These are phyloP conservation scores for Conticribra weissflogii DNA, from an alignment of 108 stramenopile species.

Conservation along the genomic window DNA sequence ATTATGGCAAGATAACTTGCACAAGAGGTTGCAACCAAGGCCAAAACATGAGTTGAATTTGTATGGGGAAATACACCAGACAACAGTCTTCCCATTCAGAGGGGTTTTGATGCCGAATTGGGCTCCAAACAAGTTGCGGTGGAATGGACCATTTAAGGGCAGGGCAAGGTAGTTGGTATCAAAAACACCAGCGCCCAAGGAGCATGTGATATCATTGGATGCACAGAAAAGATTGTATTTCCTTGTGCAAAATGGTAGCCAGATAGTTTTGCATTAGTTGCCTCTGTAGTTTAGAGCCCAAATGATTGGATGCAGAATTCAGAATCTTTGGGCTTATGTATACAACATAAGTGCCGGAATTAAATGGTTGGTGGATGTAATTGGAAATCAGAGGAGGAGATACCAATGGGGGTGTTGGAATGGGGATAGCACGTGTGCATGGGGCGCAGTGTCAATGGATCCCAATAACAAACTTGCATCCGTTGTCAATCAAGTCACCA, in stretches of 20 bases:
- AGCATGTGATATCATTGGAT: no score
- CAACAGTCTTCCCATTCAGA: neutral
- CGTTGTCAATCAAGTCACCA: no score
- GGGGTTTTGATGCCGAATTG: slow-evolving; percentile 9
- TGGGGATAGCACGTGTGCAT: no score
- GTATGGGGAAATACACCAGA: slow-evolving; percentile 6
- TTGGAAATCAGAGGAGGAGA: neutral
- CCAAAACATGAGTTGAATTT: slow-evolving; percentile 4
- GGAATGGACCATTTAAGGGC: neutral
- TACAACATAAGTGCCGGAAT: no score
- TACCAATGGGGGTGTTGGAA: no score
- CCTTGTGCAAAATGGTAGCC: no score
- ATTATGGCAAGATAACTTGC: neutral
- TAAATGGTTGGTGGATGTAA: neutral
- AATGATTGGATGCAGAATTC: no score
- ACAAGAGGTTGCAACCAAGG: neutral
- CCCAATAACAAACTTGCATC: no score
- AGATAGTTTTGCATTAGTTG: no score
- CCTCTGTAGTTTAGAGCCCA: no score
- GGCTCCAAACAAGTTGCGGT: slow-evolving; percentile 2
- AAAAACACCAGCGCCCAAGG: slow-evolving; percentile 5
- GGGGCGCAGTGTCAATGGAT: neutral
- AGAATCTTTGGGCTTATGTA: no score
- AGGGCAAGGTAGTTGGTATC: neutral
- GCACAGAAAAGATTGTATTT: no score